These are phyloP conservation scores for Astraeus odoratus DNA, from an alignment of 768 basidiomycete genomes.

Conservation along the genomic window DNA sequence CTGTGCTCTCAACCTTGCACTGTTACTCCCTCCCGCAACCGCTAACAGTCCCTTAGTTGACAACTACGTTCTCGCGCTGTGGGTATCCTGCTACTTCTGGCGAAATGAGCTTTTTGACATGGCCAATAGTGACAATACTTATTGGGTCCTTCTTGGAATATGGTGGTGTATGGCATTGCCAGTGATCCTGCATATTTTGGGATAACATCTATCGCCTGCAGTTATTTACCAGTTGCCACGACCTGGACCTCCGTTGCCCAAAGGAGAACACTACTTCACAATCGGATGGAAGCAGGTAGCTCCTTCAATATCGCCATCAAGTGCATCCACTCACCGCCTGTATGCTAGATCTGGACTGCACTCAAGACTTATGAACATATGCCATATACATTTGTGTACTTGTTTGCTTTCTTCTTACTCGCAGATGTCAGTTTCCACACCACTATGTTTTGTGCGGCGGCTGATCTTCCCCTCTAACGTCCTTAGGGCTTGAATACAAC, in stretches of 20 bases:
- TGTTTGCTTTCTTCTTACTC: conserved; percentile 71
- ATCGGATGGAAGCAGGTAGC: conserved; percentile 80
- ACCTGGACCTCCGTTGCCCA: conserved; percentile 72
- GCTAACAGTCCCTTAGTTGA: conserved; percentile 53
- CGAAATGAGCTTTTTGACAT: neutral
- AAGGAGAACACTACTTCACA: conserved; percentile 68
- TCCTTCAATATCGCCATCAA: neutral
- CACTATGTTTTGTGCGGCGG: too few relatives aligned
- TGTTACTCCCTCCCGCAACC: conserved; percentile 49
- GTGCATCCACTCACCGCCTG: neutral
- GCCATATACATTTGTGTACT: conserved; percentile 77
- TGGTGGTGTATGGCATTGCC: conserved; percentile 71
- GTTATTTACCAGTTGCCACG: conserved; percentile 84
- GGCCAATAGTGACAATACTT: conserved; percentile 50
- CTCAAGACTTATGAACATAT: conserved; percentile 69
- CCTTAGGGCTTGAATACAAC: conserved; percentile 74
- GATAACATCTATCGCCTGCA: conserved; percentile 20
- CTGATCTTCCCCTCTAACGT: neutral
- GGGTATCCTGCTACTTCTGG: conserved; percentile 18
- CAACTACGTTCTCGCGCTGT: conserved; percentile 72
- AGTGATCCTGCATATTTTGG: neutral
- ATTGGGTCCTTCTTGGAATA: conserved; percentile 74
- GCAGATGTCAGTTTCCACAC: conserved; percentile 47
- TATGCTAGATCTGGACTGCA: conserved; percentile 64
- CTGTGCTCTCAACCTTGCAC: conserved; percentile 57